Evolutionary conservation across 2,329 filamentous ascomycete genomes (phyloP), one percentile per base, ranked within the genome.

Genomic region (Aciculosporium take): DNA sequence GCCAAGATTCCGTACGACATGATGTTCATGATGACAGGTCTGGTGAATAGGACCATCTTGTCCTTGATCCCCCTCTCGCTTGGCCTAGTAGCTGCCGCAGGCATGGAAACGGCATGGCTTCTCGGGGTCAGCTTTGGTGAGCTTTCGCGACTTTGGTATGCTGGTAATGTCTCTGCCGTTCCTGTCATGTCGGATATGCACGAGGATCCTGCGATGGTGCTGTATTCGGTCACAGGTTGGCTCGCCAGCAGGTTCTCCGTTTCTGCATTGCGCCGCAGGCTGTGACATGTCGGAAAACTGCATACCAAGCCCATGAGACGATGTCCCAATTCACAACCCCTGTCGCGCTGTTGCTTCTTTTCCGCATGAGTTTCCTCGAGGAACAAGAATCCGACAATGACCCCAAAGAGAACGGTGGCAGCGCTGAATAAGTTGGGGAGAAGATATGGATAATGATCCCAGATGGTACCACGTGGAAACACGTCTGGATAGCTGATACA

Each of bases 391-490:
- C 88, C 88, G 40, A 91, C 72, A 4, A 80, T 57, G 36, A 94
- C 79, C 15, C 87, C 85, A 47, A 83, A 67, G 30, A 81, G 63
- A 8, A 94, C 81, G 13, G 91, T 76, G n/a, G 68, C 66, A 25
- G 86, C 81, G 60, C 87, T 94, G 50, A 94, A 82, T n/a, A 94
- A 63, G 60, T 95, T 95, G 28, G 88, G 87, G 38, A 95, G 72
- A 30, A 96, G 74, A 60, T 94, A 98, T 0, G 91, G 91, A 58
- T 81, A 96, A 30, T 65, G 68, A 42, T 89, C 86, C 70, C 91
- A 94, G 44, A 96, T 74, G 12, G 81, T 82, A 45, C 78, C 83
- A 15, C 69, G 67, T 9, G 69, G 58, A 56, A 95, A 96, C 27
- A 85, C 51, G 41, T 63, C 64, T 10, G 89, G 87, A 56, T 91